phyloP scores from a whole-genome alignment of 257 asterid genomes.

The Buddleja alternifolia region DNA sequence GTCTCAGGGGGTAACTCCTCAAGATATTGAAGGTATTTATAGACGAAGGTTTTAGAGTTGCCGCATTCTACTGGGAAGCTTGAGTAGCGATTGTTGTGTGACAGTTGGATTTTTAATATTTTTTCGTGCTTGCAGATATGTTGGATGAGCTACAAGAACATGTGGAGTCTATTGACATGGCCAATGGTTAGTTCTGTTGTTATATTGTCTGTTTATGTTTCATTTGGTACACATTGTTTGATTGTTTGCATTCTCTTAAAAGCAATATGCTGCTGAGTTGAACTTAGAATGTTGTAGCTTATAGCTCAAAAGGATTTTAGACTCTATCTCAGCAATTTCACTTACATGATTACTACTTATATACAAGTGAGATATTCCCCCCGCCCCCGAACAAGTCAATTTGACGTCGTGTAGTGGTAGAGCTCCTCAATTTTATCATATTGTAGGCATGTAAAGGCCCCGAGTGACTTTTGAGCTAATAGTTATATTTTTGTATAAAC shows the following conservation, averaged over 20 bases:
- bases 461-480: too few species aligned
- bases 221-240: neutral
- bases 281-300: neutral
- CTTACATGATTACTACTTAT: too few species aligned
- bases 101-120: neutral
- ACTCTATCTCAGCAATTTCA: neutral
- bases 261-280: too few species aligned
- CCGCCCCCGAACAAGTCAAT: too few species aligned
- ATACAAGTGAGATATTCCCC: too few species aligned
- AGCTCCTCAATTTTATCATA: too few species aligned
- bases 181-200: constrained; percentile 72
- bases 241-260: too few species aligned
- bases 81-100: neutral
- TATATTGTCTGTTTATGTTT: neutral
- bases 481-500: too few species aligned
- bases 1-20: constrained; percentile 83
- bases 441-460: too few species aligned
- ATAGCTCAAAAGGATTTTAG: neutral
- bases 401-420: too few species aligned
- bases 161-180: constrained; percentile 89
- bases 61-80: neutral
- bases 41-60: neutral
- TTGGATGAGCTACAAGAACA: constrained; percentile 96
- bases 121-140: constrained; percentile 52
- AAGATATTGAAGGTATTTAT: constrained; percentile 73